Evolutionary conservation across 129 eudicot genomes (phyloP), one percentile per base, ranked within the genome.

Genomic region (Escallonia herrerae): DNA sequence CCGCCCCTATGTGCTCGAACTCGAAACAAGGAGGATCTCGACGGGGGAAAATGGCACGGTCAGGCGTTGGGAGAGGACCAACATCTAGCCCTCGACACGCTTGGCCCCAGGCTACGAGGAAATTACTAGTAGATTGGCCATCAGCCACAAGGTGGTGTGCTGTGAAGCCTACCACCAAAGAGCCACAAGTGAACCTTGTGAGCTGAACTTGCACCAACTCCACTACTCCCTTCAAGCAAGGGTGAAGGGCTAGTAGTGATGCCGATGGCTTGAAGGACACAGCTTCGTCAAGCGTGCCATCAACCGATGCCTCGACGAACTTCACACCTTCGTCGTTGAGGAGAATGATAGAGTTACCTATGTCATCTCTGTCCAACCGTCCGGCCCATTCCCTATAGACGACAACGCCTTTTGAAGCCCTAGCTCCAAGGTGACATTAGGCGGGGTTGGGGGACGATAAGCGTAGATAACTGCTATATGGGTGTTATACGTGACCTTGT

Each of bases 101-200:
- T 58, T 67, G 66, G 4, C 82, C 83, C 76, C 72, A 79, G 5
- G 83, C 76, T n/a, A 73, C 75, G 68, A 73, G 60, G 48, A 79
- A 79, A 56, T 74, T 74, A 55, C 83, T 74, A 5, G 76, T 47
- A 5, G 83, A 62, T 12, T 68, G 71, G 15, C 83, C 83, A 55
- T 78, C 83, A 0, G 72, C 75, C 57, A 78, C 83, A 2, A 49
- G 40, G 42, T 78, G 83, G 72, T 78, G 79, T 15, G 68, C 59
- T 5, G 83, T 73, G 53, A 73, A 68, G 4, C 83, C 83, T 39
- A 78, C 72, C 33, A 69, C 79, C 68, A 78, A 40, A 14, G 83
- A 78, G 62, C 79, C 83, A 64, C 79, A 79, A 4, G 76, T 51
- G 64, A 74, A 79, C 66, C 79, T 59, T 7, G 83, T 78, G 68